Evolutionary conservation across 176 grass and related monocot genomes (phyloP).

Genomic region (Alopecurus myosuroides): DNA sequence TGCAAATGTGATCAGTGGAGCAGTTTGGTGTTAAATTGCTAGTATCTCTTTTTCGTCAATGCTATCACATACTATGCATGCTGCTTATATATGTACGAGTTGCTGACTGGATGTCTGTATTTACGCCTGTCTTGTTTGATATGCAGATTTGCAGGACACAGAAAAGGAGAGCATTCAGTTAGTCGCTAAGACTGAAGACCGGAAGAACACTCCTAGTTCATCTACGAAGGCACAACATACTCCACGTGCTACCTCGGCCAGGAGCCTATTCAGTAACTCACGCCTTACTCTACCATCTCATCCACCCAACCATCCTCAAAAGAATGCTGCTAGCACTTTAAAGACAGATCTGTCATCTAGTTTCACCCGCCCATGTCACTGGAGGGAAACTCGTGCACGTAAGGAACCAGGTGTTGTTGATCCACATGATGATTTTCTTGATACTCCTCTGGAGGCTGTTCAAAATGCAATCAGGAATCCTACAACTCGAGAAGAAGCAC

Average conservation of each 20-base stretch:
- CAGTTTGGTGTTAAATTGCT: background rate
- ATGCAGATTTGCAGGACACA: constrained; percentile 39
- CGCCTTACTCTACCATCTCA: constrained; percentile 17
- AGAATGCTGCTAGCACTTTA: constrained; percentile 24
- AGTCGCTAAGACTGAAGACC: constrained; percentile 24
- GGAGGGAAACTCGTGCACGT: constrained; percentile 57
- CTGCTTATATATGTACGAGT: background rate
- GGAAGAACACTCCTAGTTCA: constrained; percentile 9
- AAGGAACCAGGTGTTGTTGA: constrained; percentile 62
- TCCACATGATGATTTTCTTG: constrained; percentile 81
- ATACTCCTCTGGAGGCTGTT: constrained; percentile 65
- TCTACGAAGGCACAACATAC: constrained; percentile 12
- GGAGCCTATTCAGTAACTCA: constrained; percentile 26
- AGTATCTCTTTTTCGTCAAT: background rate
- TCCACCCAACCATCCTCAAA: constrained; percentile 19
- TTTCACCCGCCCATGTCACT: constrained; percentile 15
- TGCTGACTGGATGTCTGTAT: background rate
- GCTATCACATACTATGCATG: background rate
- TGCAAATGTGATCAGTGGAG: background rate
- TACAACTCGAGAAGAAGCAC: constrained; percentile 42
- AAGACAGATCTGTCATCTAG: constrained; percentile 38
- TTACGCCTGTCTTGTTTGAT: background rate
- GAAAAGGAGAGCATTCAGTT: constrained; percentile 27
- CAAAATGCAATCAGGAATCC: constrained; percentile 34
- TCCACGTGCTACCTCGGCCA: constrained; percentile 27